Conservation (phyloP, 1,139 yeast genomes). For the Yamadazyma trypodendri region DNA sequence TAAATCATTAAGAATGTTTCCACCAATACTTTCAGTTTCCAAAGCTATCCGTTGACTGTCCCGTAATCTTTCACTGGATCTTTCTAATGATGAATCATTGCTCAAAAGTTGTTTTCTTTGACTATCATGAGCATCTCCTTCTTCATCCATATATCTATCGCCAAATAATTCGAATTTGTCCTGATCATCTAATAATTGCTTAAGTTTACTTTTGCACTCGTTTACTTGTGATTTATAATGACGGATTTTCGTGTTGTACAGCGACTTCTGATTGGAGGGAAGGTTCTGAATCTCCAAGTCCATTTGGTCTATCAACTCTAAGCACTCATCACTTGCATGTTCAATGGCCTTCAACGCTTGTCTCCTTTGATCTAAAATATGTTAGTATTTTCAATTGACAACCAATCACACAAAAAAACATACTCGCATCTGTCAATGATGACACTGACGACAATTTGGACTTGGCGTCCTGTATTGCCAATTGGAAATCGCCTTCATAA, state of each 20-base stretch:
- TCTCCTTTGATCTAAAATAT: constrained; percentile 40
- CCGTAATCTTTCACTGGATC: constrained; percentile 77
- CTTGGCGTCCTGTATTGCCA: constrained; percentile 69
- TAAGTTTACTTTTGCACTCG: constrained; percentile 52
- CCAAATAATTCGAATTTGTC: constrained; percentile 72
- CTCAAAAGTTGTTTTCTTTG: constrained; percentile 82
- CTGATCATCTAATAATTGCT: constrained; percentile 54
- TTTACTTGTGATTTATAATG: constrained; percentile 65
- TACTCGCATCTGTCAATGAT: constrained; percentile 48
- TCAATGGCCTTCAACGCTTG: constrained; percentile 59
- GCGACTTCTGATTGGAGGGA: constrained; percentile 67
- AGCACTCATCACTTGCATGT: constrained; percentile 58
- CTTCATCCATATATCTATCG: constrained; percentile 37
- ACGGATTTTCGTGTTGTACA: constrained; percentile 69
- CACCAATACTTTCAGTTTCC: constrained; percentile 91
- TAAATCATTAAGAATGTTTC: constrained; percentile 83
- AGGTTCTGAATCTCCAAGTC: constrained; percentile 76
- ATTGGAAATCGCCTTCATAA: constrained; percentile 73
- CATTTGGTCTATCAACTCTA: constrained; percentile 79
- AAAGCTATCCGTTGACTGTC: constrained; percentile 89
- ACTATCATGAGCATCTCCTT: constrained; percentile 44
- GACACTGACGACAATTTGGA: constrained; percentile 62
- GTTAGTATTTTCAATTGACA: constrained; percentile 18
- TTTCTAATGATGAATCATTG: constrained; percentile 78
- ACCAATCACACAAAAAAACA: too few relatives aligned